Evolutionary conservation across 495 filamentous ascomycete species (phyloP), one percentile per base, ranked within the genome.

Genomic region (Glarea lozoyensis): DNA sequence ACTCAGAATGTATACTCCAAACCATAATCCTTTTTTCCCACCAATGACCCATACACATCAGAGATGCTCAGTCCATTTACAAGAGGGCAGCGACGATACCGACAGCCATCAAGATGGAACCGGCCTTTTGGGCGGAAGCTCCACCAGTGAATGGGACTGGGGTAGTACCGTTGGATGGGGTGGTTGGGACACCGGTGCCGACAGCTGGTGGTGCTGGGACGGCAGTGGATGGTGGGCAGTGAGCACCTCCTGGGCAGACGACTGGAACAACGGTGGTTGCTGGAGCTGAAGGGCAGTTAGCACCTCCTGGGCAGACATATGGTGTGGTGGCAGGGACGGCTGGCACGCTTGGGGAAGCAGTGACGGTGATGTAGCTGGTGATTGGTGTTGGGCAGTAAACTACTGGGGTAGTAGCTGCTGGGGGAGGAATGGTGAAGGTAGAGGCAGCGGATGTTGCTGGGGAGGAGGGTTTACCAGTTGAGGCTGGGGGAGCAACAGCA

Each of bases 401-500:
- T n/a, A n/a, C n/a, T 39, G n/a, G 47, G 37, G 43, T 17, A 33
- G 3, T 42, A 50, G 45, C 11, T 25, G 1, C 12, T 24, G 42
- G 32, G 43, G 42, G 15, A 45, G 27, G 13, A 33, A 37, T 27
- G 42, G 31, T 34, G 48, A 21, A 34, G 44, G 52, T 42, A 12
- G 34, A 29, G 41, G 33, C 27, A 39, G 47, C 36, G 15, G 47
- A 42, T 13, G 29, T 34, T 15, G 55, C 41, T 12, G 45, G 40
- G 41, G 42, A 25, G 33, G 46, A 30, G 2, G 50, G 39, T 25
- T 33, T 30, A 22, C 18, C 5, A 37, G 37, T 1, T 49, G 52
- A 49, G 37, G 60, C 48, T 30, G 59, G 55, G 58, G 60, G 60
- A 30, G 64, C 35, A 40, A 57, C 58, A 33, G 60, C 62, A 53